A percentile compares a stretch with the other conserved stretches of the same genome.
phyloP scores from a whole-genome alignment of 768 basidiomycete species.

The Hortiboletus flavorubellus region DNA sequence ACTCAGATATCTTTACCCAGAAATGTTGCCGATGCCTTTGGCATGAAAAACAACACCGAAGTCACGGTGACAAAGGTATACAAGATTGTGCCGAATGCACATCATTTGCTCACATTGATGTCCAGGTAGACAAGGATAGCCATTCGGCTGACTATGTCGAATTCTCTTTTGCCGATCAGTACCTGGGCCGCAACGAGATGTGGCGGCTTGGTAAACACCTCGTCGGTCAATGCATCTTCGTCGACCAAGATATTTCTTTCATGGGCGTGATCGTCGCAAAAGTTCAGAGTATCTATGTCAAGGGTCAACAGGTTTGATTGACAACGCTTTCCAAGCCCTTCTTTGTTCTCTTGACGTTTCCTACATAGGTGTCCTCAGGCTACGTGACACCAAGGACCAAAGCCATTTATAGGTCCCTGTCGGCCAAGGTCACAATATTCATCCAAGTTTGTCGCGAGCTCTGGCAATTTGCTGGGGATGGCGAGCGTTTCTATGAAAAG shows the following conservation, averaged over 20 bases:
- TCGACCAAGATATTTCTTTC: constrained; percentile 82
- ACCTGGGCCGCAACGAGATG: constrained; percentile 95
- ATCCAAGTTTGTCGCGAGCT: constrained; percentile 95
- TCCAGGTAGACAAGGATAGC: constrained; percentile 62
- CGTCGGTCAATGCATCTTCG: constrained; percentile 76
- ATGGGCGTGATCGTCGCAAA: constrained; percentile 81
- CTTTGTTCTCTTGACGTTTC: constrained; percentile 2
- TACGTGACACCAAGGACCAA: constrained; percentile 82
- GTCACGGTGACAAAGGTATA: constrained; percentile 68
- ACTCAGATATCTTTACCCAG: constrained; percentile 71
- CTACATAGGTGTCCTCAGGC: constrained; percentile 71
- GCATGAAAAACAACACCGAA: constrained; percentile 67
- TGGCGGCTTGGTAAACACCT: constrained; percentile 87
- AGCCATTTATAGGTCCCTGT: constrained; percentile 83
- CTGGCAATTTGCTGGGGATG: constrained; percentile 96
- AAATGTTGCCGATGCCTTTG: constrained; percentile 67
- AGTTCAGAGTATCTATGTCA: constrained; percentile 74
- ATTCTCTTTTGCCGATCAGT: constrained; percentile 91
- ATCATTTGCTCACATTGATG: constrained; percentile 12
- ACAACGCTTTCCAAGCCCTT: not conserved
- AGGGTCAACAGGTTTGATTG: constrained; percentile 55
- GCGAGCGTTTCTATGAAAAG: constrained; percentile 94
- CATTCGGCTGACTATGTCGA: constrained; percentile 79
- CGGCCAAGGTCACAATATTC: constrained; percentile 89
- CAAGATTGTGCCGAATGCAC: not conserved